Conservation (phyloP, 1,139 yeast species). For the Scheffersomyces titani region DNA sequence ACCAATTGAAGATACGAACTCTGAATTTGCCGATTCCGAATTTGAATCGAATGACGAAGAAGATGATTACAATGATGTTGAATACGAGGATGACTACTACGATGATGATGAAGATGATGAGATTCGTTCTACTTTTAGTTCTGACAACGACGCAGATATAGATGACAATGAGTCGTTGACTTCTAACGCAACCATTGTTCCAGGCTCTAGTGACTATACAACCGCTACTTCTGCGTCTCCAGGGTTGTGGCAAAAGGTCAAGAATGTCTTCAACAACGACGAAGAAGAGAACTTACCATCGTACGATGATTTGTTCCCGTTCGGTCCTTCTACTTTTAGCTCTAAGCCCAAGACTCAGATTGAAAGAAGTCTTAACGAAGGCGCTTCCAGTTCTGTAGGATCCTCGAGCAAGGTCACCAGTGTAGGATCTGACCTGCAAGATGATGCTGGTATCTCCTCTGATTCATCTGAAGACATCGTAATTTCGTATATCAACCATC, state of each 20-base stretch:
- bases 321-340: slow-evolving; percentile 38
- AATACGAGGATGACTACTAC: slow-evolving; percentile 16
- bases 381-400: not conserved
- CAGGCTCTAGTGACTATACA: slow-evolving; percentile 6
- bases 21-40: slow-evolving; percentile 48
- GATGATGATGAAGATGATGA: slow-evolving; percentile 17
- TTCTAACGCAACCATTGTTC: slow-evolving; percentile 13
- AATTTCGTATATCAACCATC: slow-evolving; percentile 56
- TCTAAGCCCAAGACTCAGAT: slow-evolving; percentile 36
- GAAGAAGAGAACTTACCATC: slow-evolving; percentile 61
- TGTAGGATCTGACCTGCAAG: slow-evolving; percentile 17
- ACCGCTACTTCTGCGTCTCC: slow-evolving; percentile 8
- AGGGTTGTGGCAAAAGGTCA: slow-evolving; percentile 64
- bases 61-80: slow-evolving; percentile 24
- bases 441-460: slow-evolving; percentile 36
- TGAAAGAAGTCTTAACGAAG: slow-evolving; percentile 33
- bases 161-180: slow-evolving; percentile 11
- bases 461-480: slow-evolving; percentile 58
- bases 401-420: slow-evolving; percentile 4
- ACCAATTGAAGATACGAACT: slow-evolving; percentile 17
- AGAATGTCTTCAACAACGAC: slow-evolving; percentile 52
- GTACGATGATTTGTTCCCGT: slow-evolving; percentile 83
- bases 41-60: slow-evolving; percentile 36
- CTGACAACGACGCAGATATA: slow-evolving; percentile 13
- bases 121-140: slow-evolving; percentile 5